phyloP scores from a whole-genome alignment of 140 eudicot genomes.

The Eryngium alpinum region DNA sequence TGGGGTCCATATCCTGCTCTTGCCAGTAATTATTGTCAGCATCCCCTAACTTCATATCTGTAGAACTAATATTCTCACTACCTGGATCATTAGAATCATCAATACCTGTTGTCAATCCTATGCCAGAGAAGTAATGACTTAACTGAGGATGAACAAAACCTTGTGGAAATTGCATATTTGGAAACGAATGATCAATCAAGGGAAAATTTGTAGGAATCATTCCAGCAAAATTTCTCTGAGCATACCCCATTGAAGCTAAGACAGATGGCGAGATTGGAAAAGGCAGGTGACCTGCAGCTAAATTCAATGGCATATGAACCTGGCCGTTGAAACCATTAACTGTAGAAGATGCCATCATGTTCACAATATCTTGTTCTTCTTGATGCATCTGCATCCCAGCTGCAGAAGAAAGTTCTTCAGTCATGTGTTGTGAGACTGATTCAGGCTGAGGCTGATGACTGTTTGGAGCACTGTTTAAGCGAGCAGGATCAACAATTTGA shows the following conservation, averaged over 20 bases:
- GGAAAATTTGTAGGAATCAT: conserved; percentile 65
- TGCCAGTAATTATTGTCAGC: conserved; percentile 50
- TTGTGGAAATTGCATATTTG: conserved; percentile 65
- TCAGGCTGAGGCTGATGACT: conserved; percentile 33
- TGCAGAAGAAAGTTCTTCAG: conserved; percentile 22
- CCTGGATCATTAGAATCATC: conserved; percentile 40
- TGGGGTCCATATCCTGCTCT: conserved; percentile 39
- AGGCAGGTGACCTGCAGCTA: conserved; percentile 58
- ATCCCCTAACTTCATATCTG: conserved; percentile 34
- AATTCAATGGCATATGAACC: conserved; percentile 50
- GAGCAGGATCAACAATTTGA: conserved; percentile 17
- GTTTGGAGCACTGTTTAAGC: conserved; percentile 30
- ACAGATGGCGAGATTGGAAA: conserved; percentile 57
- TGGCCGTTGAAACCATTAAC: conserved; percentile 68
- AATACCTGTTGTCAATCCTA: conserved; percentile 32
- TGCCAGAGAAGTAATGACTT: conserved; percentile 52
- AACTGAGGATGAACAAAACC: conserved; percentile 59
- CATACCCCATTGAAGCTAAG: conserved; percentile 68
- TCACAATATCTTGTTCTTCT: conserved; percentile 84
- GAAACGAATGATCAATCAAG: conserved; percentile 48
- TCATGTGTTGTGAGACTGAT: conserved; percentile 12
- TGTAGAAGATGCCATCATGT: conserved; percentile 76
- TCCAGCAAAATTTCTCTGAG: conserved; percentile 57
- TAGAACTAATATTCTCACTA: conserved; percentile 31
- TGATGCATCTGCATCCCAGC: conserved; percentile 45